Evolutionary conservation across 768 basidiomycete species (phyloP), one percentile per base, ranked within the genome.

Genomic region (Brasilioporus rufonigricans): DNA sequence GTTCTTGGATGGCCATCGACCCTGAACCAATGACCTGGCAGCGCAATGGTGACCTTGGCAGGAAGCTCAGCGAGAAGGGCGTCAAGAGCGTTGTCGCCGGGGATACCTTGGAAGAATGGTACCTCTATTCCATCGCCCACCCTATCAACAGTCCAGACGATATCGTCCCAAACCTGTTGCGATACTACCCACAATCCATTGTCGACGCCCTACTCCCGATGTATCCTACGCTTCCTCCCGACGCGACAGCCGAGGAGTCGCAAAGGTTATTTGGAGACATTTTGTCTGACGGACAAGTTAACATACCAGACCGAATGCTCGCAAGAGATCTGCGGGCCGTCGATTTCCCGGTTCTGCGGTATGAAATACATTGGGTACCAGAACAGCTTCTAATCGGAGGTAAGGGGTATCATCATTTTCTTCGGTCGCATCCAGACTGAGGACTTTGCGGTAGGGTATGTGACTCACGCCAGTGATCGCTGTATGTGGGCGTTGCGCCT

Each of bases 61-160:
- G 66, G 16, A 79, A 74, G 2, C 75, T 90, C 16, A 67, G 63
- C 41, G 78, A 74, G 29, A 82, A 80, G 27, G 87, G 88, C 1
- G 80, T 91, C 47, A 77, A 74, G 40, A 82, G 78, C 62, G 70
- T 90, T 51, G 73, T 86, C 48, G 70, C 84, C 9, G 88, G 88
- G 12, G 81, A 87, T 52, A 73, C 87, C 39, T 76, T 76, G 7
- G 87, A 90, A 58, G 87, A 91, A 69, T 90, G 87, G 87, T 88
- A 83, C 65, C 75, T 88, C 44, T 89, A 88, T 62, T 81, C 85
- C 5, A 83, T 88, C 57, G 82, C 86, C 3, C 81, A 89, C 65
- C 80, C 83, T 0, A 78, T 87, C 49, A 35, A 65, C 10, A 66
- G 73, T 7, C 70, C 76, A 23, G 57, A 59, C 31, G 87, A 89